phyloP scores from a whole-genome alignment of 1,284 basidiomycete species.

The Trichosporon inkin region DNA sequence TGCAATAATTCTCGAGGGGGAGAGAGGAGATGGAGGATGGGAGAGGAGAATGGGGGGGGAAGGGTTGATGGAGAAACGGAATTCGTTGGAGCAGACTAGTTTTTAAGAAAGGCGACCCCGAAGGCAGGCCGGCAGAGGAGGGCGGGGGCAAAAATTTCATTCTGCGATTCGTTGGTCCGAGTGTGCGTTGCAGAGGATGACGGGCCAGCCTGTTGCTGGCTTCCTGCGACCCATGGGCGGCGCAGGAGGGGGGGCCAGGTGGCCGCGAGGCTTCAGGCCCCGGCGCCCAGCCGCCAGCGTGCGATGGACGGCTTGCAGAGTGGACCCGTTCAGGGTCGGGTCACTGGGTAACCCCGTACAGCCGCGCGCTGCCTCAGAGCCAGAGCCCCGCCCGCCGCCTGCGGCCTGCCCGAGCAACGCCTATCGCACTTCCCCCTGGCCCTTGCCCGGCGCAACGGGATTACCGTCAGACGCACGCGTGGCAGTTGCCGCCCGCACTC shows the following conservation, averaged over 20 bases:
- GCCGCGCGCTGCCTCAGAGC: background rate
- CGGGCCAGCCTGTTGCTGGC: no score
- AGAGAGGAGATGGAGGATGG: background rate
- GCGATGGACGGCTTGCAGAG: background rate
- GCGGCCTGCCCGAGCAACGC: background rate
- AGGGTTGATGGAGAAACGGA: constrained; percentile 4
- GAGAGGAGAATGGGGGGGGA: constrained; percentile 3
- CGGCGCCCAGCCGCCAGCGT: background rate
- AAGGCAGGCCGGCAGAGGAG: background rate
- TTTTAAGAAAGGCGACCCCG: constrained; percentile 10
- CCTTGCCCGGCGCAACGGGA: constrained; percentile 2
- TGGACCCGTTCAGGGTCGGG: background rate
- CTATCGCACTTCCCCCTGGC: background rate
- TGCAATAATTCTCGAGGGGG: background rate
- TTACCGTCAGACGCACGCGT: background rate
- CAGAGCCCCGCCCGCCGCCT: background rate
- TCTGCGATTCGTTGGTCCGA: background rate
- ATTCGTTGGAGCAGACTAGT: constrained; percentile 6
- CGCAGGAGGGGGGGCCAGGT: background rate
- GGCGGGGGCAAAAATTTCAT: constrained; percentile 7
- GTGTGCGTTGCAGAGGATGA: background rate
- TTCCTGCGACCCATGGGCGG: background rate
- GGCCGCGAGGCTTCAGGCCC: background rate
- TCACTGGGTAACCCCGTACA: background rate
- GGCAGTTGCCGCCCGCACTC: background rate